Evolutionary conservation across 169 alveolate species (phyloP), one percentile per base, ranked within the genome.

Genomic region (Perkinsus olseni): DNA sequence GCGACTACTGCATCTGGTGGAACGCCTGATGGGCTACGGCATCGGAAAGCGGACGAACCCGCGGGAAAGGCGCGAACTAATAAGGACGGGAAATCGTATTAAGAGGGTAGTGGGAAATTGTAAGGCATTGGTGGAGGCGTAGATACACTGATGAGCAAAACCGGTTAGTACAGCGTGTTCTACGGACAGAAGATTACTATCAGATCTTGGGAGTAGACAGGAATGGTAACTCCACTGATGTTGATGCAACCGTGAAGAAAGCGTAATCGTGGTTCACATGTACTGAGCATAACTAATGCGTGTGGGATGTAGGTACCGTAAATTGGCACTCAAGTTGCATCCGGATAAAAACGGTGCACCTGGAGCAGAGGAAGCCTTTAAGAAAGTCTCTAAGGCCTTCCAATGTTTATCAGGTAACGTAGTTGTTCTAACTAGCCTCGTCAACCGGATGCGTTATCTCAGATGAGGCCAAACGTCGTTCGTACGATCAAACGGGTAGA

Each of bases 331-430:
- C 91, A 97, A 97, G 95, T 97, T 97, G 93, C 99, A 99, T 94
- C 99, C 99, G 21, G 99, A 99, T 96, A 98, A 98, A 95, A 98
- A 98, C 95, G 94, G 97, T 62, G 99, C 99, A 39, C 98, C 98
- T 48, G 96, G 98, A 74, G 98, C 99, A 0, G 99, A 98, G 48
- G 99, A 98, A 93, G 99, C 99, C 45, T 97, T 97, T 96, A 98
- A 98, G 94, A 98, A 96, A 95, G 98, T 98, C 90, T 96, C 98
- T 90, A 95, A 96, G 93, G 99, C 99, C 20, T 98, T 97, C 93
- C 99, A 98, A 93, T 97, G 98, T 91, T 94, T 98, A 91, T 97
- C 97, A 91, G 98, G 97, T 94, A 91, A 36, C 21, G n/a, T n/a
- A n/a, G n/a, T n/a, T n/a, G n/a, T n/a, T n/a, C n/a, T n/a, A n/a